These are phyloP conservation scores for Tolypocladium amazonense DNA, from an alignment of 2,329 filamentous ascomycete species.

Conservation along the genomic window DNA sequence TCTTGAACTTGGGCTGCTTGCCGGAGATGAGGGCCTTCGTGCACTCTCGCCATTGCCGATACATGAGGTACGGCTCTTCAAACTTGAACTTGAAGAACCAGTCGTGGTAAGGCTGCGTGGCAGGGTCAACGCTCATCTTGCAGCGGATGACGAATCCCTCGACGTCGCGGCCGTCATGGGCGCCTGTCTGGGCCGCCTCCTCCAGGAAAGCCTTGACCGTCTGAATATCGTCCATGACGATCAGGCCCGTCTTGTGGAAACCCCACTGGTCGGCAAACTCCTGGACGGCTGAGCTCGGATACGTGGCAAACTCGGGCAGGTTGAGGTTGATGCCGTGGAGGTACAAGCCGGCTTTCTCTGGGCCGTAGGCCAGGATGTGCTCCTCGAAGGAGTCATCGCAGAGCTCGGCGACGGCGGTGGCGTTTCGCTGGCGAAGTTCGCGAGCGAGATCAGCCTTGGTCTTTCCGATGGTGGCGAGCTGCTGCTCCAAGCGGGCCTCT, in stretches of 20 bases:
- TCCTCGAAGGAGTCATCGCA: slow-evolving; percentile 96
- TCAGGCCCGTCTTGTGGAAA: slow-evolving; percentile 77
- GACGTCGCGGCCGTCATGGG: slow-evolving; percentile 83
- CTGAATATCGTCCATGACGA: slow-evolving; percentile 63
- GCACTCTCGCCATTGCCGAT: slow-evolving; percentile 95
- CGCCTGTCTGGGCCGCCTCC: slow-evolving; percentile 73
- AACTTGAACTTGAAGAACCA: slow-evolving; percentile 99
- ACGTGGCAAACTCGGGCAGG: slow-evolving; percentile 81
- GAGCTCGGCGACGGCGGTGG: slow-evolving; percentile 90
- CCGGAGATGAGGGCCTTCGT: slow-evolving; percentile 80
- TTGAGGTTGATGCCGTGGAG: slow-evolving; percentile 96
- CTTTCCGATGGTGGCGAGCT: slow-evolving; percentile 68
- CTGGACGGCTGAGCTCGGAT: slow-evolving; percentile 74
- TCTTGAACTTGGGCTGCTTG: slow-evolving; percentile 66
- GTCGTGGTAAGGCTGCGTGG: slow-evolving; percentile 54
- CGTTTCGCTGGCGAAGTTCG: slow-evolving; percentile 68
- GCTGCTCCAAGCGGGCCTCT: slow-evolving; percentile 70
- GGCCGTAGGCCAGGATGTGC: slow-evolving; percentile 83
- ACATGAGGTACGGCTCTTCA: slow-evolving; percentile 97
- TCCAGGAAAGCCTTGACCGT: slow-evolving; percentile 76
- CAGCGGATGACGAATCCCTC: slow-evolving; percentile 96
- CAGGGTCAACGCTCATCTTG: slow-evolving; percentile 48
- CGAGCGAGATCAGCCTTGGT: slow-evolving; percentile 67
- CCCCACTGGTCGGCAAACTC: slow-evolving; percentile 87
- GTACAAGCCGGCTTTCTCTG: slow-evolving; percentile 79